Evolutionary conservation across 2,329 filamentous ascomycete genomes (phyloP).

Genomic region (Nigrospora osmanthi): DNA sequence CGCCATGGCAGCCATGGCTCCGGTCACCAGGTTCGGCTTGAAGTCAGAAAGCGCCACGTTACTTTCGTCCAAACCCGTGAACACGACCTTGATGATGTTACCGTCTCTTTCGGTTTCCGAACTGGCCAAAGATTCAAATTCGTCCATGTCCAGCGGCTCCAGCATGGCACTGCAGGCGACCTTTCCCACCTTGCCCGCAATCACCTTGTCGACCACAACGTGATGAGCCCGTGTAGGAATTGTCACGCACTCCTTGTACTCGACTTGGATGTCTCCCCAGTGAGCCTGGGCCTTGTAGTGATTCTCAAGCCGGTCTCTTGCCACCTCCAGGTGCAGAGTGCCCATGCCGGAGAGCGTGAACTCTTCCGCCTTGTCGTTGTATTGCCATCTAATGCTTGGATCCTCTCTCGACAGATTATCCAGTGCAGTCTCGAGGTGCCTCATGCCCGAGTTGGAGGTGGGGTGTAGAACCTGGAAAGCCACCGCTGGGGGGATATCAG

Average conservation of each 20-base stretch:
- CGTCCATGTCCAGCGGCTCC: conserved; percentile 45
- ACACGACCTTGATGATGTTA: conserved; percentile 57
- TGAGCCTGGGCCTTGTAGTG: conserved; percentile 81
- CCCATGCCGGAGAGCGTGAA: conserved; percentile 95
- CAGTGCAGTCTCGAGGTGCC: conserved; percentile 68
- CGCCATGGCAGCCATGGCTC: conserved; percentile 74
- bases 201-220: conserved; percentile 65
- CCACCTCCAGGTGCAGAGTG: conserved; percentile 89
- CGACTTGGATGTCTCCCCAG: conserved; percentile 90
- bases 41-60: conserved; percentile 42
- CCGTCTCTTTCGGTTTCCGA: conserved; percentile 52
- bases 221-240: conserved; percentile 46
- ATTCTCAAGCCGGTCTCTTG: conserved; percentile 76
- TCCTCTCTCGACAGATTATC: conserved; percentile 81
- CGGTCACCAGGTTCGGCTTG: conserved; percentile 63
- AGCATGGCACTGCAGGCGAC: conserved; percentile 67
- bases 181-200: conserved; percentile 72
- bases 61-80: conserved; percentile 26
- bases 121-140: conserved; percentile 27
- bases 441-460: conserved; percentile 69
- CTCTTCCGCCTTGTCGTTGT: conserved; percentile 85
- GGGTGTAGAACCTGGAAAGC: conserved; percentile 94
- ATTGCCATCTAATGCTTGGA: conserved; percentile 76
- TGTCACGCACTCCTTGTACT: conserved; percentile 80
- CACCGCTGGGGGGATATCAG: conserved; percentile 84